Conservation (phyloP, 345 rosid genomes). For the Leavenworthia alabamica region DNA sequence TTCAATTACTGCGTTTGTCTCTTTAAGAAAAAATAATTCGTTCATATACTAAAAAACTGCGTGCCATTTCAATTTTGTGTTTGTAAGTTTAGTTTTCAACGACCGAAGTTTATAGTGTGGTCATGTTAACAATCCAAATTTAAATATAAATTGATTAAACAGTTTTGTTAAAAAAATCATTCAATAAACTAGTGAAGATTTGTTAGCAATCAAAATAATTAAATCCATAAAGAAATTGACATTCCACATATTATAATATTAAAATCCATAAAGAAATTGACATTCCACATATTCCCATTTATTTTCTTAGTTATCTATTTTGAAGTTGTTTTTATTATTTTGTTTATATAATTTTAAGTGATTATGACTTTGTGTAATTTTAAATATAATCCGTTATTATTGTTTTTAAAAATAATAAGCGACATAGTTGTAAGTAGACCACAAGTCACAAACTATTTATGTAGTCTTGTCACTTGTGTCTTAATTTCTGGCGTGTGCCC, state of each 20-base stretch:
- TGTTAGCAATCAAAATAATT: background rate
- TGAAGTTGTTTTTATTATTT: background rate
- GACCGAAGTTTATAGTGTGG: no score
- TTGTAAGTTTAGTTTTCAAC: no score
- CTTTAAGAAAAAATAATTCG: no score
- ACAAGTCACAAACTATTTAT: constrained; percentile 5
- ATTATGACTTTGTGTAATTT: background rate
- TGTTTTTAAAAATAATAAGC: background rate
- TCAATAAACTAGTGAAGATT: no score
- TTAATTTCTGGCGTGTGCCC: constrained; percentile 1
- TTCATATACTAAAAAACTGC: no score
- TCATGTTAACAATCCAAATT: no score
- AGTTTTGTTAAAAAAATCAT: no score
- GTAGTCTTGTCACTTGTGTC: constrained; percentile 21
- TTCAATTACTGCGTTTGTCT: no score
- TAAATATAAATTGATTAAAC: no score
- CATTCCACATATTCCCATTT: constrained; percentile 10
- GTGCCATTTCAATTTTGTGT: no score
- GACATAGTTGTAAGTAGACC: constrained; percentile 26
- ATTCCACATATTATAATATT: background rate
- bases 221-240: background rate
- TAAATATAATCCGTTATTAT: no score
- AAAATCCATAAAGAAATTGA: no score
- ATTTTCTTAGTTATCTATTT: background rate
- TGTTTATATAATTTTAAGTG: background rate